phyloP scores from a whole-genome alignment of 1,284 basidiomycete species.

The Cutaneotrichosporon curvatum region DNA sequence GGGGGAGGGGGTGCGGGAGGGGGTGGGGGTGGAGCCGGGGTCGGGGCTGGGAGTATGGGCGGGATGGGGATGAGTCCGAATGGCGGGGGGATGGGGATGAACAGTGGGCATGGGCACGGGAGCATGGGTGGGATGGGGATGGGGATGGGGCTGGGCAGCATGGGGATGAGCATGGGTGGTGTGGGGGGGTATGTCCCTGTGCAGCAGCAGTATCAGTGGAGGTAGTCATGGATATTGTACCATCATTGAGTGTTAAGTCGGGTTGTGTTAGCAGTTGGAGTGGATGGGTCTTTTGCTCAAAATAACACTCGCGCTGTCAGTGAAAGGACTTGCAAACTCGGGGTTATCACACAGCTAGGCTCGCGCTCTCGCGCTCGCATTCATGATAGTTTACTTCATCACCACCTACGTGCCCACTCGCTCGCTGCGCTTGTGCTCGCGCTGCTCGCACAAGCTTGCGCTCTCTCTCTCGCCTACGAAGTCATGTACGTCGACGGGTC shows the following conservation, averaged over 20 bases:
- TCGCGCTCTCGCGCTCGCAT: no score
- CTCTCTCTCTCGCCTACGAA: conserved; percentile 19
- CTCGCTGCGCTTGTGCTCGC: no score
- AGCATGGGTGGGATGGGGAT: conserved; percentile 4
- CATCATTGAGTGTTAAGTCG: neutral
- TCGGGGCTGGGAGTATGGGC: neutral
- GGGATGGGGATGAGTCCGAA: neutral
- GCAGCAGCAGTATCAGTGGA: conserved; percentile 4
- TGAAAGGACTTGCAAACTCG: no score
- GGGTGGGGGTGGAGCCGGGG: no score
- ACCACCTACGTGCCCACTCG: neutral
- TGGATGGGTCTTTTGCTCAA: no score
- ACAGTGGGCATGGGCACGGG: neutral
- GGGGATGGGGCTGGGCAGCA: conserved; percentile 5
- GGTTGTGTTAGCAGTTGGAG: no score
- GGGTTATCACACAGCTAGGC: no score
- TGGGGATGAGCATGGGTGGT: conserved; percentile 2
- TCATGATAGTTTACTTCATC: conserved; percentile 2
- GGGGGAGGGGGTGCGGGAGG: no score
- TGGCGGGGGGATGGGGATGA: neutral
- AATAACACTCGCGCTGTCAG: no score
- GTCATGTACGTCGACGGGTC: conserved; percentile 45
- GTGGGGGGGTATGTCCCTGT: neutral
- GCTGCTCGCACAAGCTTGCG: neutral
- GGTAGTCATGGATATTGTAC: neutral